Evolutionary conservation across 805 yeast species (phyloP), one percentile per base, ranked within the genome.

Genomic region (Phaffomyces opuntiae): DNA sequence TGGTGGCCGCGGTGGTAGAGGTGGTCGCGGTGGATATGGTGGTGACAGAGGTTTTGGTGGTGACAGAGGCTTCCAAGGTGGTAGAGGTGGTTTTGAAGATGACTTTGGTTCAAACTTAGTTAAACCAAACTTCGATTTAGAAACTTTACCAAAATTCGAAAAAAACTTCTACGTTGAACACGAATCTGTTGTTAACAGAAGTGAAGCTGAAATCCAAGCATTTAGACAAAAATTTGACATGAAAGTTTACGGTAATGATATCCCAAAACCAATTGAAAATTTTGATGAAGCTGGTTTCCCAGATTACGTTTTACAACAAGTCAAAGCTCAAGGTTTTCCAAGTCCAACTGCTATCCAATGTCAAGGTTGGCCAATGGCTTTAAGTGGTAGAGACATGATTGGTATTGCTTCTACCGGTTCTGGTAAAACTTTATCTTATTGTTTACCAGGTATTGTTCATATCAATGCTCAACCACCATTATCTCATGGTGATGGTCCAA

Each of bases 331-430:
- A 70, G 98, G 98, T 50, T 93, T 93, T 73, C 93, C 83, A 46
- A 78, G 73, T 54, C 99, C 99, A 60, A 93, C 99, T 47, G 89
- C 88, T 55, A 93, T 93, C 63, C 99, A 93, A 74, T 88, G 96
- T 70, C 99, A 93, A 75, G 99, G 99, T 74, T 93, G 99, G 99
- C 99, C 99, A 53, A 93, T 93, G 99, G 99, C 99, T 62, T 75
- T 90, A 49, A 81, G 91, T 59, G 99, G 99, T 75, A 87, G 98
- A 73, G 98, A 93, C 67, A 85, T 93, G 91, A 87, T 93, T 69
- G 99, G 99, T 77, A 84, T 93, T 67, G 98, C 99, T 47, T 85
- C 96, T 57, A 93, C 99, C 56, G 99, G 99, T 72, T 90, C 97
- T 46, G 99, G 99, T 77, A 93, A 93, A 77, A 93, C 99, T 52